Conservation (phyloP, 306 rosid species). For the Cucurbita pepo region DNA sequence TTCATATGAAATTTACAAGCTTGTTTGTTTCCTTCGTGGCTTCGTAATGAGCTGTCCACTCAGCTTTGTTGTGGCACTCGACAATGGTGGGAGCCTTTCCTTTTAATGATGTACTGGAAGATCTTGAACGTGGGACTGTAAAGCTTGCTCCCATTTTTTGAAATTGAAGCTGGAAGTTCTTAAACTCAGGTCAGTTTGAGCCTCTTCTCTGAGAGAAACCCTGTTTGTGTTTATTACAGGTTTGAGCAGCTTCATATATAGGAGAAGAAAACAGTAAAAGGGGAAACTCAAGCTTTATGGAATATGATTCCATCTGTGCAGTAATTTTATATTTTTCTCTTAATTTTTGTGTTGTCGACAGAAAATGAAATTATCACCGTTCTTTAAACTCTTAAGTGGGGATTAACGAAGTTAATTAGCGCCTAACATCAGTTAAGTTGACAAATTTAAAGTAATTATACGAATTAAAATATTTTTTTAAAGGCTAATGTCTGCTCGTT, state of each 20-base stretch:
- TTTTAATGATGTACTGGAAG: background rate
- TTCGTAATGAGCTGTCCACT: conserved; percentile 46
- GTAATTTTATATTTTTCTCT: background rate
- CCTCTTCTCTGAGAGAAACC: background rate
- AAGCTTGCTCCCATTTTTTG: conserved; percentile 28
- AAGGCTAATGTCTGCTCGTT: background rate
- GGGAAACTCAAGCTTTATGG: background rate
- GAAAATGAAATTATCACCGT: background rate
- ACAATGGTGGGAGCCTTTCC: conserved; percentile 19
- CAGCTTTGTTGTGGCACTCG: conserved; percentile 24
- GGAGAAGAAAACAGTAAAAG: no score
- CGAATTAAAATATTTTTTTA: background rate
- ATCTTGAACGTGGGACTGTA: conserved; percentile 11
- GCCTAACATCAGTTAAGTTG: background rate
- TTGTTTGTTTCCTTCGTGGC: conserved; percentile 34
- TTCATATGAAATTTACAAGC: conserved; percentile 27
- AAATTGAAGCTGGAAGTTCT: background rate
- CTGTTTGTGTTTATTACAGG: background rate
- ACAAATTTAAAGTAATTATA: background rate
- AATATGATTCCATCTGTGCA: background rate
- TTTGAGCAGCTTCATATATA: background rate
- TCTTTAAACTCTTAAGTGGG: background rate
- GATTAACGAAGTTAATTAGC: background rate
- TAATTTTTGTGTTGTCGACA: background rate
- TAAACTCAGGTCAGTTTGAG: background rate